These are phyloP conservation scores for Verticillium albo-atrum DNA, from an alignment of 2,329 filamentous ascomycete genomes.

Conservation along the genomic window DNA sequence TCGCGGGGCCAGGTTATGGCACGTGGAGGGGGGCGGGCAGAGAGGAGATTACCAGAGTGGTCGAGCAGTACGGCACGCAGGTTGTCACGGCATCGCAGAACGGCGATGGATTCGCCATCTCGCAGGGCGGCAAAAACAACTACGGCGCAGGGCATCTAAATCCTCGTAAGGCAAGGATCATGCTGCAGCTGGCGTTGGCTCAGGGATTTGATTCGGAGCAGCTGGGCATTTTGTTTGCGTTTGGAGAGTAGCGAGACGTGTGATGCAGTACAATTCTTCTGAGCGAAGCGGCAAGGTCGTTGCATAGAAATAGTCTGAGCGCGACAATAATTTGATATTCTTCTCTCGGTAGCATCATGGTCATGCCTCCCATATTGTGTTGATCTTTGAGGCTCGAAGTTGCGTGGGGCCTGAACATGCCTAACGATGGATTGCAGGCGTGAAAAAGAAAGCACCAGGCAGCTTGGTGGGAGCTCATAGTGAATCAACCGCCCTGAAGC, in stretches of 20 bases:
- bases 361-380: too few relatives aligned
- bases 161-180: slow-evolving; percentile 49
- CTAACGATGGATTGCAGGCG: too few relatives aligned
- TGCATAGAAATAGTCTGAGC: too few relatives aligned
- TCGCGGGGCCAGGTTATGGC: slow-evolving; percentile 51
- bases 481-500: too few relatives aligned
- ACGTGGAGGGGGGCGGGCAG: slow-evolving; percentile 36
- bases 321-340: too few relatives aligned
- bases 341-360: too few relatives aligned
- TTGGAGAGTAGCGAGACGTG: neutral
- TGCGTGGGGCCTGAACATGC: too few relatives aligned
- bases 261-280: neutral
- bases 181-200: slow-evolving; percentile 37
- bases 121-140: slow-evolving; percentile 28
- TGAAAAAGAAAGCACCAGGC: too few relatives aligned
- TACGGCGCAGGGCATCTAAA: slow-evolving; percentile 46
- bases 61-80: slow-evolving; percentile 39
- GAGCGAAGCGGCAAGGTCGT: too few relatives aligned
- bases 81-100: slow-evolving; percentile 47
- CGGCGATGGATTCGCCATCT: slow-evolving; percentile 47
- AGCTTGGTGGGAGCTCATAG: too few relatives aligned
- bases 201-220: slow-evolving; percentile 5
- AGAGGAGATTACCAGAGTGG: slow-evolving; percentile 35
- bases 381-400: too few relatives aligned
- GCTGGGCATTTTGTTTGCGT: slow-evolving; percentile 9